phyloP scores from a whole-genome alignment of 306 rosid species.

The Alnus glutinosa region DNA sequence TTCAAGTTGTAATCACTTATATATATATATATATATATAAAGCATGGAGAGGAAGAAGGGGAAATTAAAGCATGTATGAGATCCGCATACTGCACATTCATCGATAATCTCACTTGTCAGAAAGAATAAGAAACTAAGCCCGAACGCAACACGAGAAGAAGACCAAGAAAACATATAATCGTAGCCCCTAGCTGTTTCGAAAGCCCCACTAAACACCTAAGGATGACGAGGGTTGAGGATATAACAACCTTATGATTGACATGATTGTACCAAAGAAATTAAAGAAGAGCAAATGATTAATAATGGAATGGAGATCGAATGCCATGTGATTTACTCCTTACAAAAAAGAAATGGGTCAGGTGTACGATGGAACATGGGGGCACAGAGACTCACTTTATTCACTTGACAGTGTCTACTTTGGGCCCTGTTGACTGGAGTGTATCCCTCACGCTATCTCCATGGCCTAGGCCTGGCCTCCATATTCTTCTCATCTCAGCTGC shows the following conservation, averaged over 20 bases:
- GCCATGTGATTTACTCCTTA: slow-evolving; percentile 7
- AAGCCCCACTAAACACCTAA: neutral
- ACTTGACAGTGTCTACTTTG: slow-evolving; percentile 36
- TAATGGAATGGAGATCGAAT: neutral
- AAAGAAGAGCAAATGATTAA: slow-evolving; percentile 7
- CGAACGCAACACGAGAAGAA: neutral
- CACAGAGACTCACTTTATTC: slow-evolving; percentile 49
- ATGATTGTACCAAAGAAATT: slow-evolving; percentile 15
- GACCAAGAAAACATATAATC: neutral
- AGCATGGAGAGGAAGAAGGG: too few species aligned
- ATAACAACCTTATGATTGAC: slow-evolving; percentile 31
- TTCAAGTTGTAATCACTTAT: too few species aligned
- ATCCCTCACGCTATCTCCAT: slow-evolving; percentile 45
- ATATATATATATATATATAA: too few species aligned
- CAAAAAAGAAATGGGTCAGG: slow-evolving; percentile 12
- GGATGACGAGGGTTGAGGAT: slow-evolving; percentile 8
- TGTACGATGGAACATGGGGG: slow-evolving; percentile 38
- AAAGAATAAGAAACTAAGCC: neutral
- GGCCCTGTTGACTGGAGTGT: slow-evolving; percentile 45
- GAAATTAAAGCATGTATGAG: too few species aligned
- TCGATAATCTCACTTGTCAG: neutral
- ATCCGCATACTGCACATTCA: neutral
- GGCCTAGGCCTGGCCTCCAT: neutral
- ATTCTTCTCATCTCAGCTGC: slow-evolving; percentile 26
- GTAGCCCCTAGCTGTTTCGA: neutral